Base-by-base conservation (phyloP, 176 grass and related monocot genomes). In the Oryza rufipogon region DNA sequence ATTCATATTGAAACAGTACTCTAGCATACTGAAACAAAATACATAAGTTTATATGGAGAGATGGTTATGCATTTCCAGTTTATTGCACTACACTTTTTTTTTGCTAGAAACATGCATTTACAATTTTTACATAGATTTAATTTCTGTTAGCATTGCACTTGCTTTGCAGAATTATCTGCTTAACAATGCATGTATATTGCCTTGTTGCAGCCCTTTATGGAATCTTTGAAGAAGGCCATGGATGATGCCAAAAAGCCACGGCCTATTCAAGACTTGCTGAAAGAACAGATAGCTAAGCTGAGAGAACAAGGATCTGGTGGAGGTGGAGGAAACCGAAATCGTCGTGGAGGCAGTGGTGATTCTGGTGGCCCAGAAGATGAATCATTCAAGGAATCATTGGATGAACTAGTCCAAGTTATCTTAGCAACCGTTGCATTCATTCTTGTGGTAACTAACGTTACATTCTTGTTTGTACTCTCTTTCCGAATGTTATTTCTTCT, bases 371-470 rank as follows among this genome's bases (percentile, higher is more conserved):
- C 87, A 82, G 89, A 86, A 42, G 89, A 93, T 87, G 88, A 94
- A 82, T 84, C 92, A 39, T 98, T 94, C 84, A 89, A 90, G 56
- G 96, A 90, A 80, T 90, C 74, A 44, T 86, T 94, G 66, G 93
- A 94, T 84, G 96, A 98, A 89, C 46, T 89, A 63, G 33, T 95
- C 47, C 93, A 98, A 92, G 93, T 98, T 73, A 76, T 96, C 87
- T 64, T 98, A 83, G 93, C 93, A 23, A 93, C 93, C 28, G 63
- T 94, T 58, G 86, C 83, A 49, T 91, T 98, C 75, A 88, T 98
- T 49, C 81, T 91, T 82, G 73, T 98, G 96, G 96, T 98, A 95
- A 95, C 61, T 90, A 68, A 81, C 41, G 47, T 33, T 88, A 15
- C 42, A 63, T 84, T 56, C 64, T 60, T 75, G 25, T 75, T 61